A percentile compares a stretch with the other conserved stretches of the same genome.
phyloP scores from a whole-genome alignment of 257 asterid species.

The Ilex aquifolium region DNA sequence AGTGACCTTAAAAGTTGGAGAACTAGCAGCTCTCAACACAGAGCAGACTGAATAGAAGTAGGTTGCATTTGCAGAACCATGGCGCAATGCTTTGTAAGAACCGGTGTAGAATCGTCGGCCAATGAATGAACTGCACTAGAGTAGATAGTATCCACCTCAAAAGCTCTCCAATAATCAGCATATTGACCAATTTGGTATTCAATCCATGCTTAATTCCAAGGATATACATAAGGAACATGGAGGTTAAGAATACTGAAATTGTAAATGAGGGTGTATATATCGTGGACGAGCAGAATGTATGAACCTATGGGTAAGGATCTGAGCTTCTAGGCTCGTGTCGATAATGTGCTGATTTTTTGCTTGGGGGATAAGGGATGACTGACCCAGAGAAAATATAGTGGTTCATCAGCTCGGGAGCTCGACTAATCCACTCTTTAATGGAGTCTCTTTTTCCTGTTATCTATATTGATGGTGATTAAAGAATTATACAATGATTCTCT shows the following conservation, averaged over 20 bases:
- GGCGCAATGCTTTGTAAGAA: constrained; percentile 41
- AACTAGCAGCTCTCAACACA: constrained; percentile 41
- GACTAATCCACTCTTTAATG: too few relatives aligned
- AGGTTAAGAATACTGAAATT: constrained; percentile 47
- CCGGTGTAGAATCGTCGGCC: constrained; percentile 58
- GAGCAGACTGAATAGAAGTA: constrained; percentile 62
- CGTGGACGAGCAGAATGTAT: too few relatives aligned
- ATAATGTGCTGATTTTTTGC: too few relatives aligned
- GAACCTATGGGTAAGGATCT: too few relatives aligned
- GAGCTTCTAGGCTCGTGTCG: too few relatives aligned
- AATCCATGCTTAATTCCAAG: constrained; percentile 41
- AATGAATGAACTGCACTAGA: constrained; percentile 63
- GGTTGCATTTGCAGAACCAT: constrained; percentile 60
- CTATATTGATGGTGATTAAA: too few relatives aligned
- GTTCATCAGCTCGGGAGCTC: too few relatives aligned
- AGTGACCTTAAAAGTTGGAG: constrained; percentile 36
- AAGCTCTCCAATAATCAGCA: constrained; percentile 37
- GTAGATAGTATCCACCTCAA: constrained; percentile 48
- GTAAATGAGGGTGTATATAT: too few relatives aligned
- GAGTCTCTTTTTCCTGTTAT: too few relatives aligned
- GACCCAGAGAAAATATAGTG: too few relatives aligned
- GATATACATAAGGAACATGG: constrained; percentile 62
- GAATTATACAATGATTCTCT: too few relatives aligned
- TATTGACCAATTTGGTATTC: constrained; percentile 40
- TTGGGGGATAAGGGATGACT: too few relatives aligned